Percentiles rank a stretch among this genome's conserved stretches.
Evolutionary conservation across 495 filamentous ascomycete genomes (phyloP).

Genomic region (Penicillium riverlandense): DNA sequence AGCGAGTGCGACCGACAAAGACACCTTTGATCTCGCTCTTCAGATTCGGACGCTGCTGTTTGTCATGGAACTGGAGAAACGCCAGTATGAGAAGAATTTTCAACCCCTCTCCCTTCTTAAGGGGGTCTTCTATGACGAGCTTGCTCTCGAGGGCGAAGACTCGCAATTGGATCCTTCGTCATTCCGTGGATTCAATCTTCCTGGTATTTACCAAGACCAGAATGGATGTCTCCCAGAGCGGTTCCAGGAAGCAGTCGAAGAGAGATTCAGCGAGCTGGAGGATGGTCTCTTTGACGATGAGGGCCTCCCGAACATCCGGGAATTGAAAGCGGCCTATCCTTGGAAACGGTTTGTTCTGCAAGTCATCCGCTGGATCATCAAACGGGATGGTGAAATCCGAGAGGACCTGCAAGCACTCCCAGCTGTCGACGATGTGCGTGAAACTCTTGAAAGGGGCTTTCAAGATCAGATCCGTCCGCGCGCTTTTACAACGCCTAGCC

Average conservation of each 20-base stretch:
- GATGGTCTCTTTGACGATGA: constrained; percentile 14
- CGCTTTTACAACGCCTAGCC: not conserved
- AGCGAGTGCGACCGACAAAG: constrained; percentile 17
- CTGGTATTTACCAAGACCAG: constrained; percentile 13
- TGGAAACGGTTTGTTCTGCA: constrained; percentile 27
- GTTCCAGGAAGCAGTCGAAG: constrained; percentile 20
- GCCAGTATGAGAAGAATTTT: constrained; percentile 17
- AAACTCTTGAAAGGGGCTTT: constrained; percentile 1
- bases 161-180: constrained; percentile 4
- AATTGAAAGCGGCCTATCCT: constrained; percentile 15
- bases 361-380: constrained; percentile 27
- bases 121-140: constrained; percentile 20
- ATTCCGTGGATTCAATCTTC: constrained; percentile 29
- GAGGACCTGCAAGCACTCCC: constrained; percentile 10
- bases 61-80: constrained; percentile 22
- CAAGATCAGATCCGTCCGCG: not conserved
- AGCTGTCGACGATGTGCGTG: constrained; percentile 14
- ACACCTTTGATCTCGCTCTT: constrained; percentile 31
- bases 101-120: constrained; percentile 18
- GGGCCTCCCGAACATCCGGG: constrained; percentile 14
- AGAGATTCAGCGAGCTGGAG: constrained; percentile 27
- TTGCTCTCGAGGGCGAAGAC: constrained; percentile 7
- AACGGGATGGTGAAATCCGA: constrained; percentile 26
- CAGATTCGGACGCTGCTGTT: constrained; percentile 34
- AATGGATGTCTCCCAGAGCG: constrained; percentile 26